Conservation (phyloP, 164 flowering plant genomes). For the Echeveria elegans region DNA sequence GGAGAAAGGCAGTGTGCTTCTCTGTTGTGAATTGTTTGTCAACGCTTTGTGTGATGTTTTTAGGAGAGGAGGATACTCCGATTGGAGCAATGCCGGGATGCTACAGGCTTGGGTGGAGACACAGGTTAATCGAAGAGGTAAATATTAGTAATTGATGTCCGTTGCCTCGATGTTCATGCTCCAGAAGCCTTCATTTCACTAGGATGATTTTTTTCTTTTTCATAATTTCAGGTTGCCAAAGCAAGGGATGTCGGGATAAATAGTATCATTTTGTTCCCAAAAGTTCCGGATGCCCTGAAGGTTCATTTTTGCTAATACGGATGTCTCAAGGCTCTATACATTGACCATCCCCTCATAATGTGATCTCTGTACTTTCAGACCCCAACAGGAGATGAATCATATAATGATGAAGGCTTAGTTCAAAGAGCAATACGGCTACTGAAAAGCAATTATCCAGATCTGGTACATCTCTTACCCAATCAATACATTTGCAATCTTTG, state of each 20-base stretch:
- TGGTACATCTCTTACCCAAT: slow-evolving; percentile 34
- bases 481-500: neutral
- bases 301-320: slow-evolving; percentile 21
- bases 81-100: slow-evolving; percentile 99
- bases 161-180: neutral
- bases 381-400: slow-evolving; percentile 94
- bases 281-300: slow-evolving; percentile 95
- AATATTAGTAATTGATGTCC: neutral
- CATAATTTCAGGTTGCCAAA: slow-evolving; percentile 52
- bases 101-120: slow-evolving; percentile 97
- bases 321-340: neutral
- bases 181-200: neutral
- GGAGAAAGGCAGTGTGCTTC: neutral
- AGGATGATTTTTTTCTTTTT: neutral
- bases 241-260: slow-evolving; percentile 96
- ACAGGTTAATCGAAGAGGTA: slow-evolving; percentile 93
- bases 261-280: slow-evolving; percentile 87
- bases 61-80: slow-evolving; percentile 91
- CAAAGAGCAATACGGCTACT: slow-evolving; percentile 77
- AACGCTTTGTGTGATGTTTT: slow-evolving; percentile 19
- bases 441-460: slow-evolving; percentile 84
- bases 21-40: neutral
- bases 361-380: slow-evolving; percentile 29
- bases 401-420: slow-evolving; percentile 81
- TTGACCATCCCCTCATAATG: slow-evolving; percentile 2